A percentile compares a stretch with the other conserved stretches of the same genome.
phyloP scores from a whole-genome alignment of 179 eudicot genomes.

The Nepenthes alata region DNA sequence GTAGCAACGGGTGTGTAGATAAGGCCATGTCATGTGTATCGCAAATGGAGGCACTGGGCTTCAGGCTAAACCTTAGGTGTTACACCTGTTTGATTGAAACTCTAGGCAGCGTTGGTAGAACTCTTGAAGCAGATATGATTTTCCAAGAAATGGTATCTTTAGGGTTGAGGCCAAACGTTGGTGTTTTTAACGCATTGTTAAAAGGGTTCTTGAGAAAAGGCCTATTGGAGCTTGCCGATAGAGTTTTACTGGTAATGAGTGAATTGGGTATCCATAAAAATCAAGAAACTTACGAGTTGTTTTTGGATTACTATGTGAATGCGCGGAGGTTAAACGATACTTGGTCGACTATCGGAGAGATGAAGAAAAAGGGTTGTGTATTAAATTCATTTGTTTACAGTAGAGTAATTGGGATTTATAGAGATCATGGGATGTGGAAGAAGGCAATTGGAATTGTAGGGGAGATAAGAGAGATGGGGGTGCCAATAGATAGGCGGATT shows the following conservation, averaged over 20 bases:
- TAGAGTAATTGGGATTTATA: conserved; percentile 62
- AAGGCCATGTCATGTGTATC: conserved; percentile 51
- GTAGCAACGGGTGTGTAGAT: conserved; percentile 39
- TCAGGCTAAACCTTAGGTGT: conserved; percentile 28
- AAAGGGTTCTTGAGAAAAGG: conserved; percentile 69
- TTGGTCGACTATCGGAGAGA: conserved; percentile 53
- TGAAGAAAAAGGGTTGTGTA: conserved; percentile 51
- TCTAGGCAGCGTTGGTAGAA: conserved; percentile 59
- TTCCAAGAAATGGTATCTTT: conserved; percentile 55
- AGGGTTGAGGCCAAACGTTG: conserved; percentile 43
- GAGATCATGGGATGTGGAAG: conserved; percentile 97
- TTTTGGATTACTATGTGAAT: conserved; percentile 56
- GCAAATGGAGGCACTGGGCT: conserved; percentile 65
- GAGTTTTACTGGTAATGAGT: conserved; percentile 31
- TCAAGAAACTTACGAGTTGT: conserved; percentile 57
- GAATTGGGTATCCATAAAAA: conserved; percentile 33
- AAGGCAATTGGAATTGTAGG: conserved; percentile 64
- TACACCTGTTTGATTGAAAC: conserved; percentile 45
- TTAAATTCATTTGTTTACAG: conserved; percentile 58
- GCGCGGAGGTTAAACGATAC: conserved; percentile 68
- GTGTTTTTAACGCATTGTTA: conserved; percentile 50
- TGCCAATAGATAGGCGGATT: conserved; percentile 47
- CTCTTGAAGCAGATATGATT: conserved; percentile 66
- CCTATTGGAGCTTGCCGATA: conserved; percentile 34
- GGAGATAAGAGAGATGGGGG: conserved; percentile 55